Base-by-base conservation (phyloP, 2,329 filamentous ascomycete genomes). In the Sporothrix protearum region DNA sequence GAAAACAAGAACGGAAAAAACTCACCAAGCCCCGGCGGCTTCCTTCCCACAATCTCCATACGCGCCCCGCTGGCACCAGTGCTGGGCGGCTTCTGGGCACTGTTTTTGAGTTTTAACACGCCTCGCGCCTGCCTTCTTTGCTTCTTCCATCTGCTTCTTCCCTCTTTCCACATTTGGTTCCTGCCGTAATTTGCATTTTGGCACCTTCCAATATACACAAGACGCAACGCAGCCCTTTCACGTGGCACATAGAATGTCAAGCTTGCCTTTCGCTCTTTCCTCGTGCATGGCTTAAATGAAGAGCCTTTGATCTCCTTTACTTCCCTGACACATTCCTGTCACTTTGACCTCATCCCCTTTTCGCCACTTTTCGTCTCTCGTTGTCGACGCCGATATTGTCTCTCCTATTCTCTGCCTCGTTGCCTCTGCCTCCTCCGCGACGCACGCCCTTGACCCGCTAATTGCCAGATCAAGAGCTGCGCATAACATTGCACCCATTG, bases 151-250 rank as follows among this genome's bases (percentile, higher is more conserved):
- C 53, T 42, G 49, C 68, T 70, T 63, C 68, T 64, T 25, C 42
- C 68, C 42, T 64, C 55, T 63, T 70, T 63, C 68, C 68, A 63
- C 59, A 63, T 63, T 36, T 63, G 68, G 68, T 59, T 49, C 55
- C 30, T 30, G 45, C 68, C 68, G 53, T 36, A 59, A 57, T 28
- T 59, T 69, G 8, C 49, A 22, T 53, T 53, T 53, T 22, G 25
- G n/a, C n/a, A 39, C 28, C 19, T 53, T 39, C 28, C 66, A 68
- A 68, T 68, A 30, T 57, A 57, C 47, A 53, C 51, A 59, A 42
- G 67, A 59, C 53, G 47, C 45, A 49, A 36, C 22, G 28, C 45
- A 51, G 28, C 63, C 66, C 49, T 59, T 69, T 69, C 67, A 39
- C 67, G 67, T 69, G 67, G 67, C 64, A 30, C 51, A 59, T 59